Evolutionary conservation across 768 basidiomycete species (phyloP), one percentile per base, ranked within the genome.

Genomic region (Trametopsis cervina): DNA sequence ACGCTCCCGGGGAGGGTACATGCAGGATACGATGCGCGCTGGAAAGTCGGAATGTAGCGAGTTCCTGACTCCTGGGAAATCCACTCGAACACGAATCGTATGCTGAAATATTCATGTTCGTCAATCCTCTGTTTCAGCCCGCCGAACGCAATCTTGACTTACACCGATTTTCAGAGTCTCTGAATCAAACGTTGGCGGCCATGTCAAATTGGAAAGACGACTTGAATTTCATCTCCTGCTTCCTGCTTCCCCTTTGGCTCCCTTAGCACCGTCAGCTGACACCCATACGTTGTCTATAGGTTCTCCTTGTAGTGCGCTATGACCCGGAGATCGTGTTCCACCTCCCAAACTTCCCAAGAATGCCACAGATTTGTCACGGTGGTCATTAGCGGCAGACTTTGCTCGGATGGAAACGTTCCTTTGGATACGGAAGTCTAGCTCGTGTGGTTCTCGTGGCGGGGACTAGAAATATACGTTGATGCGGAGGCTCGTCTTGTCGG

Each of bases 11-110:
- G 53, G 39, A 1, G 53, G 26, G 20, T 42, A 41, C 25, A 56
- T 20, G 21, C 56, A 46, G n/a, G 55, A 58, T 11, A 51, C 48
- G 20, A 56, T 45, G 26, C 40, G 46, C 35, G 54, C 46, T 4
- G 55, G 55, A 18, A 58, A 46, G 18, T 52, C 50, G 11, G 52
- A 15, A 7, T 56, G 53, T 4, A 56, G 42, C 37, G 35, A 27
- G 47, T 56, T 58, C 6, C 57, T 53, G 20, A 53, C 42, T 7
- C 57, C 57, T 0, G 57, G 57, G 37, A 58, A 58, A 17, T 54
- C 52, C 4, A 56, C 44, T 36, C 48, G 54, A 21, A 58, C 18
- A 15, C 42, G 22, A 11, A 56, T 18, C 7, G 24, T 47, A 29
- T 58, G 54, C 57, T 58, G 33, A 9, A 13, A 4, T n/a, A 9